Percentiles rank a stretch among this genome's conserved stretches.
Evolutionary conservation across 768 basidiomycete genomes (phyloP).

Genomic region (Agrocybe pediades): DNA sequence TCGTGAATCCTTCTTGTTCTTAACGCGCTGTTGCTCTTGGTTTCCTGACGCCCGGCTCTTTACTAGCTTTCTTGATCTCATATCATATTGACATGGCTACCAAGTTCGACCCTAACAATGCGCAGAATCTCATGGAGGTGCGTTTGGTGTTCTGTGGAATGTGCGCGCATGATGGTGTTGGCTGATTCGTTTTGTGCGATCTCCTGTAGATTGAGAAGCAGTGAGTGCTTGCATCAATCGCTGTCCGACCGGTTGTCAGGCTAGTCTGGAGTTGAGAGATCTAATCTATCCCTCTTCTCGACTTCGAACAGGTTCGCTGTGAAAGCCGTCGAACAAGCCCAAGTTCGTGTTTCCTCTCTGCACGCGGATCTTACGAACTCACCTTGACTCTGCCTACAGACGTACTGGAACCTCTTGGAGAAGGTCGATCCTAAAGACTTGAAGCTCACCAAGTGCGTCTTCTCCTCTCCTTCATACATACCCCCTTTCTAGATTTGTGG

Average conservation of each 20-base stretch:
- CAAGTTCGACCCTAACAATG: conserved; percentile 84
- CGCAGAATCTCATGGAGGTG: conserved; percentile 92
- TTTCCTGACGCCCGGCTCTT: neutral
- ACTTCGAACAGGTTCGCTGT: conserved; percentile 87
- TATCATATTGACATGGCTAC: conserved; percentile 37
- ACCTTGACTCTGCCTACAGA: conserved; percentile 43
- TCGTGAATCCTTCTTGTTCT: neutral
- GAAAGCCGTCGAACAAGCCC: conserved; percentile 94
- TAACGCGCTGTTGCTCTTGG: neutral
- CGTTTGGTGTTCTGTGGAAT: conserved; percentile 17
- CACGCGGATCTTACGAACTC: neutral
- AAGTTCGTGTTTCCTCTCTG: conserved; percentile 52
- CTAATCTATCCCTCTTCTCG: neutral
- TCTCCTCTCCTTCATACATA: neutral
- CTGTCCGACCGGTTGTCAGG: neutral
- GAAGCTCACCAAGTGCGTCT: conserved; percentile 75
- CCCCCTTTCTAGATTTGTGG: neutral
- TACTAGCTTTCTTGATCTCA: neutral
- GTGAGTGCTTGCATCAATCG: conserved; percentile 55
- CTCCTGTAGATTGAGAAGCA: conserved; percentile 97
- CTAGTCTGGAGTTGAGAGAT: neutral
- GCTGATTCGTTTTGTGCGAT: neutral
- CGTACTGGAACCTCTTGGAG: conserved; percentile 93
- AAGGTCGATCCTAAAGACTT: conserved; percentile 77
- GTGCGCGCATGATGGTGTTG: neutral